Percentiles rank a stretch among this genome's conserved stretches.
These are phyloP conservation scores for Coemansia sp. DNA, from an alignment of 192 early-diverging fungal genomes.

Conservation along the genomic window DNA sequence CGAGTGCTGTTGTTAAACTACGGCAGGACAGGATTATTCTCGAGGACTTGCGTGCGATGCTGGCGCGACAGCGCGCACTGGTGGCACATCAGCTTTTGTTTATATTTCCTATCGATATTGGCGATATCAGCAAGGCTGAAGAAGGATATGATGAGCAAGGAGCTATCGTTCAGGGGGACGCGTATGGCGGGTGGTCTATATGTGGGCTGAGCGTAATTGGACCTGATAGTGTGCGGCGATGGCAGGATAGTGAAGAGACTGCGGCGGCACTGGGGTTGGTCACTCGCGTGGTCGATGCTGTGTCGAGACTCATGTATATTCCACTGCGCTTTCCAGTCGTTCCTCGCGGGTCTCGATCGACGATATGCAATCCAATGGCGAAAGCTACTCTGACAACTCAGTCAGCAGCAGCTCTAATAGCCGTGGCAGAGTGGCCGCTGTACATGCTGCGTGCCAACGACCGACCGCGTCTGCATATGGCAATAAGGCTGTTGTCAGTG, in stretches of 20 bases:
- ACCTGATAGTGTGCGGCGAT: background rate
- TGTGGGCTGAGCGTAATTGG: constrained; percentile 21
- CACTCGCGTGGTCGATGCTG: constrained; percentile 14
- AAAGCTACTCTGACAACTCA: background rate
- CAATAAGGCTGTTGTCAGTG: constrained; percentile 12
- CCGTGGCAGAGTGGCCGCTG: constrained; percentile 22
- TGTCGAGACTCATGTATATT: constrained; percentile 8
- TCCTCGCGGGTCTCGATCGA: constrained; percentile 22
- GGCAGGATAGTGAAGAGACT: constrained; percentile 11
- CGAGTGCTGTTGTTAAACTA: constrained; percentile 4
- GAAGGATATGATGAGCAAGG: background rate
- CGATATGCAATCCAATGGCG: constrained; percentile 6
- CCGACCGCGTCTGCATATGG: constrained; percentile 11
- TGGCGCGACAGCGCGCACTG: constrained; percentile 26
- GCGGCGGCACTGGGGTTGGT: constrained; percentile 36
- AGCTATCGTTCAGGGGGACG: background rate
- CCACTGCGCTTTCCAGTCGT: constrained; percentile 33
- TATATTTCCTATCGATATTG: constrained; percentile 22
- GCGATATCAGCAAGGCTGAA: background rate
- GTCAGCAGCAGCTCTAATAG: background rate
- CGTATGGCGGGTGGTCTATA: constrained; percentile 22
- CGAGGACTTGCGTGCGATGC: constrained; percentile 46
- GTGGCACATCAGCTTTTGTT: background rate
- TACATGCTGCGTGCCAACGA: constrained; percentile 14
- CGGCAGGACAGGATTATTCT: constrained; percentile 44